These are phyloP conservation scores for Lasiodiplodia theobromae DNA, from an alignment of 2,329 filamentous ascomycete species.

Conservation along the genomic window DNA sequence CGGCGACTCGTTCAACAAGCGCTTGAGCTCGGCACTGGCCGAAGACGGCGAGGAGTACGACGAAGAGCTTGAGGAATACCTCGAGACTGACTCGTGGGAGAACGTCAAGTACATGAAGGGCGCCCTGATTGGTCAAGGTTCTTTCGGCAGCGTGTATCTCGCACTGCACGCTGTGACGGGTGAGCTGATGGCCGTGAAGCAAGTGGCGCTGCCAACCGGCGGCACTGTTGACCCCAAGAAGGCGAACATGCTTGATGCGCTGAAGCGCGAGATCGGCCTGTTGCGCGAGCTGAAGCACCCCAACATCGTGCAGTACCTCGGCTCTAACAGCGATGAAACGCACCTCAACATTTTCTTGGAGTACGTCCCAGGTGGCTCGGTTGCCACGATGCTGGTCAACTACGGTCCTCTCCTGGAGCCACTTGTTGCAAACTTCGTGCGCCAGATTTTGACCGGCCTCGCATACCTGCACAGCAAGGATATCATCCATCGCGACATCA, in stretches of 20 bases:
- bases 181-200: slow-evolving; percentile 97
- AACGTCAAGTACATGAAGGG: slow-evolving; percentile 99
- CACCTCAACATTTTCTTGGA: slow-evolving; percentile 99
- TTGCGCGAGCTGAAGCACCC: slow-evolving; percentile 92
- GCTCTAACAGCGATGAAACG: slow-evolving; percentile 88
- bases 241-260: slow-evolving; percentile 96
- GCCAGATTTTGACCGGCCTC: slow-evolving; percentile 90
- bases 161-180: slow-evolving; percentile 95
- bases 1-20: slow-evolving; percentile 77
- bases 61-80: slow-evolving; percentile 86
- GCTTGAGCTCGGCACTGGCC: slow-evolving; percentile 82
- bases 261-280: slow-evolving; percentile 95
- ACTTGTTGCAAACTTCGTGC: slow-evolving; percentile 93
- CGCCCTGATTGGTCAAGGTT: slow-evolving; percentile 93
- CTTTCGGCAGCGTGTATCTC: slow-evolving; percentile 94
- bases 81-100: slow-evolving; percentile 92
- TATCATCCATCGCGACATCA: slow-evolving; percentile 99
- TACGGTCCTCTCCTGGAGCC: slow-evolving; percentile 95
- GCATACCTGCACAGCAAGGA: slow-evolving; percentile 93
- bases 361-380: slow-evolving; percentile 96
- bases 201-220: slow-evolving; percentile 88
- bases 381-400: slow-evolving; percentile 98
- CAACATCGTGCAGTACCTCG: slow-evolving; percentile 98
- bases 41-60: slow-evolving; percentile 93
- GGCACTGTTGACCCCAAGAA: slow-evolving; percentile 82